phyloP scores from a whole-genome alignment of 345 rosid species.

The Litchi chinensis region DNA sequence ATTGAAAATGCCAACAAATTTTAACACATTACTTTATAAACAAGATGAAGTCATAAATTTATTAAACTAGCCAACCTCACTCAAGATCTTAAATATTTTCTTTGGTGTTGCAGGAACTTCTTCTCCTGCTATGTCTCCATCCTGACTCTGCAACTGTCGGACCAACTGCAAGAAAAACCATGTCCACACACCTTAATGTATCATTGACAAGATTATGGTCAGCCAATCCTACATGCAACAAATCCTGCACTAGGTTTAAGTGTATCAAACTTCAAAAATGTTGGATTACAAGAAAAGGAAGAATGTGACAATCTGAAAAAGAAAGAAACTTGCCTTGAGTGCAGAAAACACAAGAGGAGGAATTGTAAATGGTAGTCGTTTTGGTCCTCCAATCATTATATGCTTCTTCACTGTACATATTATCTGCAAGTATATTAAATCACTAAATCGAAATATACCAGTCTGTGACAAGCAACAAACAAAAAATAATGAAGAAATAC shows the following conservation, averaged over 20 bases:
- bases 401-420: slow-evolving; percentile 71
- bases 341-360: slow-evolving; percentile 78
- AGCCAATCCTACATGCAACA: not conserved
- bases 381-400: slow-evolving; percentile 74
- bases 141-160: slow-evolving; percentile 66
- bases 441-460: not conserved
- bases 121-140: slow-evolving; percentile 66
- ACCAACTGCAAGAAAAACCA: slow-evolving; percentile 57
- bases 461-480: not conserved
- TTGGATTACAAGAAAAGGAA: not conserved
- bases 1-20: slow-evolving; percentile 4
- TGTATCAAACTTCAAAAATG: not conserved
- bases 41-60: not conserved
- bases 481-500: slow-evolving; percentile 4
- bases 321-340: slow-evolving; percentile 56
- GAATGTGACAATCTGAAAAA: not conserved
- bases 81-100: slow-evolving; percentile 74
- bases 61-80: slow-evolving; percentile 50
- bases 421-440: slow-evolving; percentile 52
- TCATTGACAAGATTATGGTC: not conserved
- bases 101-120: slow-evolving; percentile 64
- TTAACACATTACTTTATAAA: not conserved
- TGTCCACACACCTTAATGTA: slow-evolving; percentile 6
- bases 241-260: not conserved
- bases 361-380: slow-evolving; percentile 72